Percentiles rank a stretch among this genome's conserved stretches.
These are phyloP conservation scores for Clitopilus passeckerianus DNA, from an alignment of 768 basidiomycete species.

Conservation along the genomic window DNA sequence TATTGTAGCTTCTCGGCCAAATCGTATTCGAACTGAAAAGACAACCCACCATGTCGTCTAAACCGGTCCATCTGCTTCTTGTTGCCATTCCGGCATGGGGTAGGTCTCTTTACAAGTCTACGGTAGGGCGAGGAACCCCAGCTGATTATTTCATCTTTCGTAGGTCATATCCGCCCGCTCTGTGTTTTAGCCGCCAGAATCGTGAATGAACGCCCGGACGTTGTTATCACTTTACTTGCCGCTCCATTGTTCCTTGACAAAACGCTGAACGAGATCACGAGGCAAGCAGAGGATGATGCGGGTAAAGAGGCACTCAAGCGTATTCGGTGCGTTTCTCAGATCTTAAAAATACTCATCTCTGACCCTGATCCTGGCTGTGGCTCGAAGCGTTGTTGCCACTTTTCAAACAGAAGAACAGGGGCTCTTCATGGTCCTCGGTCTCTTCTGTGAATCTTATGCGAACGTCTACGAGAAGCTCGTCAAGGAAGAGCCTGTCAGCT, in stretches of 20 bases:
- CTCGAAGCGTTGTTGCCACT: background rate
- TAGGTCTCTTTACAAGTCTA: background rate
- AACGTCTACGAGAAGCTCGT: conserved; percentile 6
- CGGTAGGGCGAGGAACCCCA: background rate
- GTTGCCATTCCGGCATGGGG: background rate
- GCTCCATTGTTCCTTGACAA: conserved; percentile 1
- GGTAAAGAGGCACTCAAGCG: background rate
- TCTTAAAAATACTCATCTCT: background rate
- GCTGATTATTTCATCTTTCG: background rate
- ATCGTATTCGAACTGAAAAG: background rate
- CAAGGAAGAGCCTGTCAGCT: conserved; percentile 5
- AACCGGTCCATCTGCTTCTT: background rate
- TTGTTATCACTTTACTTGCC: background rate
- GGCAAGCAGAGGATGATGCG: background rate
- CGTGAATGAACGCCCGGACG: background rate
- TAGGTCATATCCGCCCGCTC: conserved; percentile 1
- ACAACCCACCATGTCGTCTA: background rate
- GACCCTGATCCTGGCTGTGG: no score
- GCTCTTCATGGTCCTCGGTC: background rate
- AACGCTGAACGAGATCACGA: conserved; percentile 5
- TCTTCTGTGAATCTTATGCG: conserved; percentile 3
- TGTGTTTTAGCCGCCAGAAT: background rate
- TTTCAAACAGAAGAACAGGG: conserved; percentile 2
- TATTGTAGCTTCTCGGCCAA: background rate
- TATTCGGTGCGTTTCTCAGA: background rate